Evolutionary conservation across 257 asterid genomes (phyloP).

Genomic region (Ligustrum vulgare): DNA sequence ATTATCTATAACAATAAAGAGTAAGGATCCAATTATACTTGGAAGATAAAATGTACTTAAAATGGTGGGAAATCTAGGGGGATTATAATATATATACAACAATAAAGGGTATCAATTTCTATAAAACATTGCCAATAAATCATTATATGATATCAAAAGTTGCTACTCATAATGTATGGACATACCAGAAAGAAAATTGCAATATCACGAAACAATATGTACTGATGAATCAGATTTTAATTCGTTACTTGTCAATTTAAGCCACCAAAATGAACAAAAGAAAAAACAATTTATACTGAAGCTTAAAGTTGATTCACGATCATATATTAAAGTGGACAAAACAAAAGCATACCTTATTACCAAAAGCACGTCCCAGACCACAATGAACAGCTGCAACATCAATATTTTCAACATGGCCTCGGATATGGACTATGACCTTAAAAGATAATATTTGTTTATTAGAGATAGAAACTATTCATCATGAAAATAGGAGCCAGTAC

Average conservation of each 20-base stretch:
- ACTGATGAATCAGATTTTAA: not conserved
- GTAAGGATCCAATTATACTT: not conserved
- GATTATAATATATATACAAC: not conserved
- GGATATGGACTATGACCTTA: constrained; percentile 78
- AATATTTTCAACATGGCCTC: constrained; percentile 76
- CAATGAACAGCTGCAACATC: constrained; percentile 99
- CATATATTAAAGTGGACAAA: constrained; percentile 9
- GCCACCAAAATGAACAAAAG: not conserved
- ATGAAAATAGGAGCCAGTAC: too few relatives aligned
- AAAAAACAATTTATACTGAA: not conserved
- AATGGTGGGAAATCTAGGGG: not conserved
- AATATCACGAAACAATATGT: not conserved
- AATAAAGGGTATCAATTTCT: not conserved
- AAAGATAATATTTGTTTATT: constrained; percentile 24
- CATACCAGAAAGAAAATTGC: not conserved
- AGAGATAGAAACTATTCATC: constrained; percentile 15
- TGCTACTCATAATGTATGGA: too few relatives aligned
- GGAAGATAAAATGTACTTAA: constrained; percentile 1
- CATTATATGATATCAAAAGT: not conserved
- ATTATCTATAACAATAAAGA: constrained; percentile 17
- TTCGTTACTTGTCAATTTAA: not conserved
- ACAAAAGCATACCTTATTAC: constrained; percentile 67
- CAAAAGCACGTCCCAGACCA: constrained; percentile 95
- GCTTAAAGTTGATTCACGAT: not conserved
- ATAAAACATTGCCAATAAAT: not conserved